Evolutionary conservation across 1,284 basidiomycete genomes (phyloP), one percentile per base, ranked within the genome.

Genomic region (Ganoderma lucidum): DNA sequence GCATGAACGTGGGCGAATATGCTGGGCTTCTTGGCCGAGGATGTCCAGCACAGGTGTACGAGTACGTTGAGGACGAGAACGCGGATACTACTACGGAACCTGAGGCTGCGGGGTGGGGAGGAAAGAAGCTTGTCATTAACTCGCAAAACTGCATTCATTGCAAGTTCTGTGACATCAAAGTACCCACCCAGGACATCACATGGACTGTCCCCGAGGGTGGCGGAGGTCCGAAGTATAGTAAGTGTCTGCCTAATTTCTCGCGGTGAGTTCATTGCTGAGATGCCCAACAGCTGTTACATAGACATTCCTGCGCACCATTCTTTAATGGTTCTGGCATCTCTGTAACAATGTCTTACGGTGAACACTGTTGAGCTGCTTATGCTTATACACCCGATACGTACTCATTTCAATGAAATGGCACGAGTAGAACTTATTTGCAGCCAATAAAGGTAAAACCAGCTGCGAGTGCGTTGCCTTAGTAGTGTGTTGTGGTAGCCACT

Each of bases 31-130:
- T 99, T 32, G 94, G 93, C 1, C 87, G 92, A 9, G 97, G 93
- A 19, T 99, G 98, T 81, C 98, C 97, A 0, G 98, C 98, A 0
- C 95, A 92, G 3, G 98, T 99, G 39, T 99, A 99, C 81, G 97
- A 99, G 83, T 99, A 99, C 79, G 93, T 97, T 17, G 92, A 92
- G n/a, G 92, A 88, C 48, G 88, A 87, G 72, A 83, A 72, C 19
- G 75, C 74, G 17, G 71, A 71, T 0, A 62, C 62, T 19, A 74
- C 64, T 30, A 59, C 42, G 37, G 69, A 71, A 60, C 58, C 68
- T 17, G 75, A 87, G 65, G 87, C 87, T 71, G 90, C 85, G 63
- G 84, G 86, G 0, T 92, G 88, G 87, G 82, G 83, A 37, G 96
- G 96, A 19, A 96, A 95, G 83, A 96, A 95, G 83, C 86, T 99